Conservation (phyloP, 1,284 basidiomycete species). For the Coriolopsis trogii region DNA sequence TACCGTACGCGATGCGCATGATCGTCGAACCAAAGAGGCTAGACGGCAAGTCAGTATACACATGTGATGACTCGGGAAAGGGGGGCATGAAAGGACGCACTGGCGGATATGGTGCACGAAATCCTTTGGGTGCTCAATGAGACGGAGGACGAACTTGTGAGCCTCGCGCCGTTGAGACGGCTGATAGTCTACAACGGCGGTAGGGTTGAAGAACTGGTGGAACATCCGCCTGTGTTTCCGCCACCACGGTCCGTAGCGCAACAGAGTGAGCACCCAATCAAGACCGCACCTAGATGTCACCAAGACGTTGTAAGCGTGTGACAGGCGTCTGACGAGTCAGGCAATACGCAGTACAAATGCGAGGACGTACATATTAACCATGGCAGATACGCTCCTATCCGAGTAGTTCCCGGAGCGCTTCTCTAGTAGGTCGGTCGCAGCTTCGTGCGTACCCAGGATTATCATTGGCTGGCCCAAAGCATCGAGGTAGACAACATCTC, state of each 20-base stretch:
- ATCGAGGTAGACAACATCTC: slow-evolving; percentile 30
- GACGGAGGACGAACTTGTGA: slow-evolving; percentile 1
- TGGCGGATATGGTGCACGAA: slow-evolving; percentile 9
- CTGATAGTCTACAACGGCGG: neutral
- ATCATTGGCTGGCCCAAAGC: slow-evolving; percentile 28
- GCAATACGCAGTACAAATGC: too few relatives aligned
- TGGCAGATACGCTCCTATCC: slow-evolving; percentile 6
- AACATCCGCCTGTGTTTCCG: slow-evolving; percentile 7
- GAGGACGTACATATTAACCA: slow-evolving; percentile 15
- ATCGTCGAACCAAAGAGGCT: slow-evolving; percentile 12
- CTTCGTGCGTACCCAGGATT: slow-evolving; percentile 26
- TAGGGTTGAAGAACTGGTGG: slow-evolving; percentile 13
- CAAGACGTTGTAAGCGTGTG: neutral
- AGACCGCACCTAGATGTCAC: slow-evolving; percentile 2
- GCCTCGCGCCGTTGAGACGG: slow-evolving; percentile 2
- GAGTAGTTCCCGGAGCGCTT: slow-evolving; percentile 24
- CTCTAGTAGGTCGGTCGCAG: slow-evolving; percentile 22
- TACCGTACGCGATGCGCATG: slow-evolving; percentile 11
- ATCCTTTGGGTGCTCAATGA: neutral
- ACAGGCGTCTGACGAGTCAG: too few relatives aligned
- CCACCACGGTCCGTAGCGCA: slow-evolving; percentile 10
- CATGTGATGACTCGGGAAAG: neutral
- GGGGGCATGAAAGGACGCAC: slow-evolving; percentile 1
- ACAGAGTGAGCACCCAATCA: neutral
- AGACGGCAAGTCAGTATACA: neutral